Conservation (phyloP, 2,329 filamentous ascomycete species). For the Aureobasidium sp. region DNA sequence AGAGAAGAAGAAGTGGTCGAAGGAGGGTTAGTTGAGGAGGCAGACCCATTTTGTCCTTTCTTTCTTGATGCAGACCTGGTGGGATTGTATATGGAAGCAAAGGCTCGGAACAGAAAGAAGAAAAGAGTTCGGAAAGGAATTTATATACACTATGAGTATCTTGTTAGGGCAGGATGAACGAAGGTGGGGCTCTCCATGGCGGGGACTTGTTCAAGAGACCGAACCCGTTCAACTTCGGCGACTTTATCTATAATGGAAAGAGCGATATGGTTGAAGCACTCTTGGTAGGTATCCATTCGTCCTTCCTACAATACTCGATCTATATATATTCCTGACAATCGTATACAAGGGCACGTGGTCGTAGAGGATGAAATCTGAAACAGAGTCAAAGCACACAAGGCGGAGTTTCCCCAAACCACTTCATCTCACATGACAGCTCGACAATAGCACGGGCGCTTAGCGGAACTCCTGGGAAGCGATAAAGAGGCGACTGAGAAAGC, state of each 20-base stretch:
- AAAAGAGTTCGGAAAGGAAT: neutral
- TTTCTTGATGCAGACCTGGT: neutral
- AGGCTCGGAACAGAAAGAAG: neutral
- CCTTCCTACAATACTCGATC: neutral
- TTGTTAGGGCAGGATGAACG: neutral
- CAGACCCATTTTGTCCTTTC: neutral
- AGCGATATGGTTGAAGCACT: neutral
- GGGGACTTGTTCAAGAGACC: conserved; percentile 4
- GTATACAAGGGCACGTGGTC: neutral
- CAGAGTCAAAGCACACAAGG: neutral
- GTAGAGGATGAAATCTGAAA: neutral
- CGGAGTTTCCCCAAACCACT: neutral
- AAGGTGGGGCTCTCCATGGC: neutral
- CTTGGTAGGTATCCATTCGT: neutral
- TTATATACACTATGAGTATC: neutral
- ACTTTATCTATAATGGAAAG: neutral
- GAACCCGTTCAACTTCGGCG: neutral
- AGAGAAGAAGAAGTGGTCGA: conserved; percentile 42
- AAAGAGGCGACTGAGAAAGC: neutral
- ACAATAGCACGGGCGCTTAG: conserved; percentile 9
- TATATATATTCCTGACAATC: neutral
- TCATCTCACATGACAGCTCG: conserved; percentile 7
- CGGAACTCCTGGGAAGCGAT: neutral
- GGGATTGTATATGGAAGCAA: too few species aligned
- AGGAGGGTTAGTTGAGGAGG: conserved; percentile 25